Conservation (phyloP, 2,329 filamentous ascomycete species). For the Hymenoscyphus salicellus region DNA sequence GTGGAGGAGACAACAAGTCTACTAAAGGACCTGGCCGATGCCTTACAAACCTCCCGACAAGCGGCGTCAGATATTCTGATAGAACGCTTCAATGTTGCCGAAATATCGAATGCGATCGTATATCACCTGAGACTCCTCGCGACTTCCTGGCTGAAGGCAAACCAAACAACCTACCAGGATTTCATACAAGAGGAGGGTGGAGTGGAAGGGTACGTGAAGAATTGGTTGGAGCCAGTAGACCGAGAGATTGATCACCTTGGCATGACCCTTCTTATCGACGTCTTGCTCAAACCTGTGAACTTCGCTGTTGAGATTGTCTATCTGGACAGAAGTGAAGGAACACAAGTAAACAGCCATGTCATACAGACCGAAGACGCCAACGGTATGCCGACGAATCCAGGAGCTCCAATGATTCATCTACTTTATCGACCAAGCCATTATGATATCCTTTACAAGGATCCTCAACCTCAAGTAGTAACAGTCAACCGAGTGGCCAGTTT, state of each 20-base stretch:
- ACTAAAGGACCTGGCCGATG: conserved; percentile 59
- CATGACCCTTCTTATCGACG: conserved; percentile 71
- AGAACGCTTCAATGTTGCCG: conserved; percentile 71
- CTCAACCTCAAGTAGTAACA: conserved; percentile 22
- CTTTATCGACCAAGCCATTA: conserved; percentile 80
- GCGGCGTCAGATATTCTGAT: conserved; percentile 54
- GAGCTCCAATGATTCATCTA: conserved; percentile 54
- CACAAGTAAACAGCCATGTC: conserved; percentile 62
- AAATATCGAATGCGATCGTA: conserved; percentile 70
- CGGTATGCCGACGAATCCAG: conserved; percentile 33
- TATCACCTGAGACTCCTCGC: conserved; percentile 83
- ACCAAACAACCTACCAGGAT: conserved; percentile 64
- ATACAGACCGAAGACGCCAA: conserved; percentile 42
- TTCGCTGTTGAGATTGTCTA: conserved; percentile 87
- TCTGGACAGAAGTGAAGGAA: conserved; percentile 78
- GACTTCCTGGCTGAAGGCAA: conserved; percentile 77
- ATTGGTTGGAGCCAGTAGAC: conserved; percentile 68
- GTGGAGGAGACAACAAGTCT: conserved; percentile 70
- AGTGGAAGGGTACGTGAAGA: conserved; percentile 66
- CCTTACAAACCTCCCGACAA: conserved; percentile 44
- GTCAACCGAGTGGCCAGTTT: conserved; percentile 51
- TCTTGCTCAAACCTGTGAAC: conserved; percentile 74
- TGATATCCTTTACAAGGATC: conserved; percentile 79
- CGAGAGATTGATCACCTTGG: conserved; percentile 91
- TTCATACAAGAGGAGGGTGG: conserved; percentile 62